A percentile compares a stretch with the other conserved stretches of the same genome.
phyloP scores from a whole-genome alignment of 352 stramenopile species.

The Globisporangium takayamanum region DNA sequence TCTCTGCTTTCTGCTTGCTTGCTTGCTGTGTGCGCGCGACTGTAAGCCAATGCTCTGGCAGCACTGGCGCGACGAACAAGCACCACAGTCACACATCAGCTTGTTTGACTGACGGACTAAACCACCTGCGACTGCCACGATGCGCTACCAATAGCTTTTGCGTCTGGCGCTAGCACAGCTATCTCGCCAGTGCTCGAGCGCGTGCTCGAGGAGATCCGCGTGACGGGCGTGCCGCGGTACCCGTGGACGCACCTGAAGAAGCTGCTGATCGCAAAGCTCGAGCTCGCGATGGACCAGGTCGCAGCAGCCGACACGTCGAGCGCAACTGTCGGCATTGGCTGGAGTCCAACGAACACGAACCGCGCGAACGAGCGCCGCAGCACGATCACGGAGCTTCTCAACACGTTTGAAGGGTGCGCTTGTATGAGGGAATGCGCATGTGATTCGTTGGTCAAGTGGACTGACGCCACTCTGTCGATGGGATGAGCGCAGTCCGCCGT shows the following conservation, averaged over 20 bases:
- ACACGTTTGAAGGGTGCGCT: slow-evolving; percentile 50
- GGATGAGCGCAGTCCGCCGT: slow-evolving; percentile 36
- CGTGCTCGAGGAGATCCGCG: slow-evolving; percentile 62
- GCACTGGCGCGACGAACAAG: not conserved
- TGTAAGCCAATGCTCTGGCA: not conserved
- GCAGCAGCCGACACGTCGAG: slow-evolving; percentile 32
- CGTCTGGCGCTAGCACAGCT: slow-evolving; percentile 29
- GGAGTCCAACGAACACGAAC: slow-evolving; percentile 44
- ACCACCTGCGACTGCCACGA: not conserved
- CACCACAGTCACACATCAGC: not conserved
- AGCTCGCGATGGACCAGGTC: slow-evolving; percentile 49
- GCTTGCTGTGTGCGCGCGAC: not conserved
- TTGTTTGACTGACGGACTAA: not conserved
- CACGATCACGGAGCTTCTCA: slow-evolving; percentile 50
- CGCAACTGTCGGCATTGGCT: slow-evolving; percentile 25
- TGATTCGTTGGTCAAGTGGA: no score
- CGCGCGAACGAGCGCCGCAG: slow-evolving; percentile 41
- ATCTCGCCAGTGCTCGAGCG: slow-evolving; percentile 47
- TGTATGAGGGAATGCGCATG: not conserved
- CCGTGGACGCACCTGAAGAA: slow-evolving; percentile 64
- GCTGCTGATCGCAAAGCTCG: slow-evolving; percentile 51
- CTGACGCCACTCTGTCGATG: not conserved
- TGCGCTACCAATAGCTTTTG: slow-evolving; percentile 32
- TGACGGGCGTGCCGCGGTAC: slow-evolving; percentile 66
- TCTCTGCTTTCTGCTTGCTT: not conserved